phyloP scores from a whole-genome alignment of 2,329 filamentous ascomycete species.

The Hyphodiscus sp. region DNA sequence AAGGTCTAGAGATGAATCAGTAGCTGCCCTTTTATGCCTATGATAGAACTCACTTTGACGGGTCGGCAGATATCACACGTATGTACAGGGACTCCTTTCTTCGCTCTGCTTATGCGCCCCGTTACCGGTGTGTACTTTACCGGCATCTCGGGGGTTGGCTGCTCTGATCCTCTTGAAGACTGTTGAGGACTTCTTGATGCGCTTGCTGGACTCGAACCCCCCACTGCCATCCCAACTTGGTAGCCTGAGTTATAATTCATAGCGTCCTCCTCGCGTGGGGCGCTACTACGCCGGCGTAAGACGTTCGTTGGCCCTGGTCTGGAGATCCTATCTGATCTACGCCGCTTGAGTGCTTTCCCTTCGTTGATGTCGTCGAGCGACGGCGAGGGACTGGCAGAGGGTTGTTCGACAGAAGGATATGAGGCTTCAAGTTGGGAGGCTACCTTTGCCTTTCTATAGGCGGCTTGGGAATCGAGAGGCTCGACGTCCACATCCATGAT shows the following conservation, averaged over 20 bases:
- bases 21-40: background rate
- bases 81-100: conserved; percentile 31
- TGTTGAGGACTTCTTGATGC: conserved; percentile 21
- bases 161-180: conserved; percentile 21
- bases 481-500: conserved; percentile 33
- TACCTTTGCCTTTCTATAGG: conserved; percentile 28
- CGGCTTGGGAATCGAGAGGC: conserved; percentile 28
- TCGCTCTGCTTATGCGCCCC: conserved; percentile 29
- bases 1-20: conserved; percentile 42
- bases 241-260: background rate
- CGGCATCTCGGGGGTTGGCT: conserved; percentile 19
- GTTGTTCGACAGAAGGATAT: conserved; percentile 16
- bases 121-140: conserved; percentile 32
- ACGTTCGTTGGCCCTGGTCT: conserved; percentile 11
- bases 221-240: background rate
- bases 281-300: conserved; percentile 22
- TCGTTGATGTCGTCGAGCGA: conserved; percentile 16
- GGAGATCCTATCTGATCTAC: conserved; percentile 24
- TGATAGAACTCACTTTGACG: conserved; percentile 21
- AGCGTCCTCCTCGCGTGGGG: background rate
- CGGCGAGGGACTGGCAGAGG: conserved; percentile 18
- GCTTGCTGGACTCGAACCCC: conserved; percentile 20
- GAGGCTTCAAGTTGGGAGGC: conserved; percentile 25
- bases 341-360: conserved; percentile 21
- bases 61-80: conserved; percentile 25